Evolutionary conservation across 2,329 filamentous ascomycete species (phyloP).

Genomic region (Phoma sp.): DNA sequence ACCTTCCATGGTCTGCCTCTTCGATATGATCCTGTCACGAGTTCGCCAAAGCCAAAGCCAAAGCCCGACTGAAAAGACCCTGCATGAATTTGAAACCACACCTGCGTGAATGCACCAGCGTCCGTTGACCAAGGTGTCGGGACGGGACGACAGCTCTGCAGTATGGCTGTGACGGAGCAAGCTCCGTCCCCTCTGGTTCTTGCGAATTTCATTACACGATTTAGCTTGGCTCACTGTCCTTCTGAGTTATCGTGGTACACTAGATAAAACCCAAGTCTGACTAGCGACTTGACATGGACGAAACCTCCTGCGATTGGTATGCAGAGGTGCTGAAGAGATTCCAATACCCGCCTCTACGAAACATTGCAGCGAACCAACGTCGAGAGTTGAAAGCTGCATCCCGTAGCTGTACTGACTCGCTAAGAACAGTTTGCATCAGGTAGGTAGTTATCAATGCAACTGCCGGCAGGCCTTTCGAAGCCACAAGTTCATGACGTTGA

Average conservation of each 20-base stretch:
- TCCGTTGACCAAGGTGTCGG: not conserved
- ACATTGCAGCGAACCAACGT: too few species aligned
- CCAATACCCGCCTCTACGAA: too few species aligned
- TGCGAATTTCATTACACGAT: too few species aligned
- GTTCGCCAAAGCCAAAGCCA: too few species aligned
- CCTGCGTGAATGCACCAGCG: not conserved
- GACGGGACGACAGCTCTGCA: not conserved
- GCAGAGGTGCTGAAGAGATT: too few species aligned
- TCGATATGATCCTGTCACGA: too few species aligned
- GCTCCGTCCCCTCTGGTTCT: not conserved
- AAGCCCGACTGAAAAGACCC: not conserved
- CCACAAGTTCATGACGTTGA: not conserved
- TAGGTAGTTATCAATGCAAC: not conserved
- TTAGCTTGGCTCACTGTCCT: too few species aligned
- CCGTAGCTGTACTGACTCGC: too few species aligned
- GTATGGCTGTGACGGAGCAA: slow-evolving; percentile 2
- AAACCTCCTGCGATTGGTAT: not conserved
- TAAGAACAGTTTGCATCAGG: too few species aligned
- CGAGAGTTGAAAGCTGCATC: too few species aligned
- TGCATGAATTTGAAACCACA: slow-evolving; percentile 5
- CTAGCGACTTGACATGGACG: not conserved
- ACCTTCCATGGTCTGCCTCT: too few species aligned
- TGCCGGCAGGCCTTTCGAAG: not conserved
- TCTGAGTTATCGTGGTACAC: not conserved
- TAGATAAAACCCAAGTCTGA: not conserved